Percentiles rank a stretch among this genome's conserved stretches.
Conservation (phyloP, 2,329 filamentous ascomycete species). For the Albifimbria verrucaria region DNA sequence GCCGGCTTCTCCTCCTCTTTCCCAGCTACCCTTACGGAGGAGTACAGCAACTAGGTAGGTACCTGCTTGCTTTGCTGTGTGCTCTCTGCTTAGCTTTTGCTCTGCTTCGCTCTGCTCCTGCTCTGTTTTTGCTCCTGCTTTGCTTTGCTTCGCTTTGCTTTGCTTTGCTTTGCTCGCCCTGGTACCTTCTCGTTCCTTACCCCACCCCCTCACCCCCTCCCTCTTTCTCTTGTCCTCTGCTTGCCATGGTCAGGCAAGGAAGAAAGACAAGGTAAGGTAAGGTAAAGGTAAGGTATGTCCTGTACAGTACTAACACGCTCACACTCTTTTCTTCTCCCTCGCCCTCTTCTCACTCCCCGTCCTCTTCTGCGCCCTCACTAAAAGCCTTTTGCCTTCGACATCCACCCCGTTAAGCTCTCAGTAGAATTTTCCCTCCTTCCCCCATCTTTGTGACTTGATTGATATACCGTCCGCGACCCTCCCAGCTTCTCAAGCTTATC, state of each 20-base stretch:
- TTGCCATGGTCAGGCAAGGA: background rate
- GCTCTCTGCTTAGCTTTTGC: no score
- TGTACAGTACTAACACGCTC: background rate
- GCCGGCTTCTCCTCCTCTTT: no score
- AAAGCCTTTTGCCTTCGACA: background rate
- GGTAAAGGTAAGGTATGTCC: background rate
- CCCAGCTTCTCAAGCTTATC: background rate
- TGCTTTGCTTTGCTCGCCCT: background rate
- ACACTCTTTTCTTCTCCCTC: background rate
- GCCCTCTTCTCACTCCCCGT: background rate
- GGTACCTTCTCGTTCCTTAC: background rate
- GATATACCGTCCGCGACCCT: background rate
- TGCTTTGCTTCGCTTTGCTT: background rate
- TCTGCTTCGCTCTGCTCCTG: no score
- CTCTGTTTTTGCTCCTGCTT: background rate
- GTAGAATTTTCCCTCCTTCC: background rate
- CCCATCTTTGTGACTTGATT: background rate
- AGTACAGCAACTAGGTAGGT: no score
- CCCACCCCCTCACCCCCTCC: background rate
- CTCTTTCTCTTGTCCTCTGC: constrained; percentile 1
- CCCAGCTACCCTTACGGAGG: no score
- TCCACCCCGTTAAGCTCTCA: background rate
- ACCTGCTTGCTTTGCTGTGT: no score
- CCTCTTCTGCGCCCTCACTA: background rate
- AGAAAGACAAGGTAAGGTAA: background rate